Conservation (phyloP, 768 basidiomycete genomes). For the Ephemerocybe angulata region DNA sequence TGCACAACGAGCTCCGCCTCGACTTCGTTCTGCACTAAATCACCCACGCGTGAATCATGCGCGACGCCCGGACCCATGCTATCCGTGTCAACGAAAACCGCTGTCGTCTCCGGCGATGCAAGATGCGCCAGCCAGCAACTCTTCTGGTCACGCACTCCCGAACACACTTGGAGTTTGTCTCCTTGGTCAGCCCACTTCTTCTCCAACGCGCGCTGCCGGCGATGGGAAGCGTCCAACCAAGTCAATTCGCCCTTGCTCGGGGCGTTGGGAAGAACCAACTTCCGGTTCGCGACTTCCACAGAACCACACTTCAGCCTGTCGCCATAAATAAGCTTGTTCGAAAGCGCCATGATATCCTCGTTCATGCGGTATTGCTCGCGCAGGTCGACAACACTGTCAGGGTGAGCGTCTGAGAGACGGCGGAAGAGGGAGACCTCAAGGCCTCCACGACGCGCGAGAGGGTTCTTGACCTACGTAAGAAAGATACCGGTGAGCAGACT, state of each 20-base stretch:
- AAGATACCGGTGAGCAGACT: background rate
- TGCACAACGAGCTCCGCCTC: constrained; percentile 74
- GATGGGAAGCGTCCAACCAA: background rate
- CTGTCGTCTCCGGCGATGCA: constrained; percentile 54
- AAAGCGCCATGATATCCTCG: constrained; percentile 16
- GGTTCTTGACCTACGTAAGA: constrained; percentile 67
- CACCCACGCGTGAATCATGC: constrained; percentile 75
- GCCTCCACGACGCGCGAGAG: constrained; percentile 75
- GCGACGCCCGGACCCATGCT: constrained; percentile 50
- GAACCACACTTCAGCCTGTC: constrained; percentile 59
- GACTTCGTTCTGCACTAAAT: constrained; percentile 83
- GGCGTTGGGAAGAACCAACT: constrained; percentile 48
- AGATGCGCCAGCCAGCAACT: constrained; percentile 3
- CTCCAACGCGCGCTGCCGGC: background rate
- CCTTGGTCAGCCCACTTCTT: background rate
- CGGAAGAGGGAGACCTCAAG: constrained; percentile 90
- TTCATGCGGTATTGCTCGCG: constrained; percentile 96
- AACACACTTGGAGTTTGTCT: background rate
- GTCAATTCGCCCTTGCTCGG: background rate
- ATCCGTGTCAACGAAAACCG: constrained; percentile 95
- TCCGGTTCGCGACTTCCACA: constrained; percentile 58
- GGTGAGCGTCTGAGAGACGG: constrained; percentile 82
- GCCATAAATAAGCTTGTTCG: constrained; percentile 16
- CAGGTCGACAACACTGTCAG: constrained; percentile 80
- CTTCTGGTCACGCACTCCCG: background rate